Conservation (phyloP, 225 moss, liverwort and hornwort genomes). For the Climacium dendroides region DNA sequence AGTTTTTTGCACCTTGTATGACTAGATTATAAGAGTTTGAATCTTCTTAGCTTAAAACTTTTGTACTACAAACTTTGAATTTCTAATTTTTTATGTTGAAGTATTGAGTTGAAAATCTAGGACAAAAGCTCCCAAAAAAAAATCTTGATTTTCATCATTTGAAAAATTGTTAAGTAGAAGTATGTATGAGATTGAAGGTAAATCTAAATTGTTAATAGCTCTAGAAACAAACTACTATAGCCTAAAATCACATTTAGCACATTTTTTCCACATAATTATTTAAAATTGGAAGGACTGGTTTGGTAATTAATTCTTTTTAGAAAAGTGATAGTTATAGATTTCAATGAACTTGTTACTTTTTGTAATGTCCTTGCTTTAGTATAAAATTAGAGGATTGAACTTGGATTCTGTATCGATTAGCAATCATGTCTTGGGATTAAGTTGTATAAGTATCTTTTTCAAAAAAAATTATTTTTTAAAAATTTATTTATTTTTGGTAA, state of each 20-base stretch:
- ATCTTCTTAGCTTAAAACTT: neutral
- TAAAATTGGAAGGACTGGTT: neutral
- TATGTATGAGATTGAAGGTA: neutral
- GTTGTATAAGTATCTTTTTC: too few species aligned
- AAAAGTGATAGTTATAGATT: neutral
- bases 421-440: neutral
- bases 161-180: neutral
- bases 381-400: neutral
- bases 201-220: neutral
- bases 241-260: neutral
- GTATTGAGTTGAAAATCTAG: too few species aligned
- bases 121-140: too few species aligned
- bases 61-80: neutral
- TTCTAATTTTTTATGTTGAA: neutral
- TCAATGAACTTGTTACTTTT: neutral
- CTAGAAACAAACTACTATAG: fast-evolving
- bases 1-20: neutral
- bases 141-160: neutral
- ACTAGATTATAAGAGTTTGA: neutral
- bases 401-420: fast-evolving
- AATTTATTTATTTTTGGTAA: fast-evolving
- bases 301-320: fast-evolving
- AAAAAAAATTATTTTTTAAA: too few species aligned
- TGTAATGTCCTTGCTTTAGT: fast-evolving
- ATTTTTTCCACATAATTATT: neutral